Evolutionary conservation across 805 yeast genomes (phyloP), one percentile per base, ranked within the genome.

Genomic region (Yamadazyma olivae): DNA sequence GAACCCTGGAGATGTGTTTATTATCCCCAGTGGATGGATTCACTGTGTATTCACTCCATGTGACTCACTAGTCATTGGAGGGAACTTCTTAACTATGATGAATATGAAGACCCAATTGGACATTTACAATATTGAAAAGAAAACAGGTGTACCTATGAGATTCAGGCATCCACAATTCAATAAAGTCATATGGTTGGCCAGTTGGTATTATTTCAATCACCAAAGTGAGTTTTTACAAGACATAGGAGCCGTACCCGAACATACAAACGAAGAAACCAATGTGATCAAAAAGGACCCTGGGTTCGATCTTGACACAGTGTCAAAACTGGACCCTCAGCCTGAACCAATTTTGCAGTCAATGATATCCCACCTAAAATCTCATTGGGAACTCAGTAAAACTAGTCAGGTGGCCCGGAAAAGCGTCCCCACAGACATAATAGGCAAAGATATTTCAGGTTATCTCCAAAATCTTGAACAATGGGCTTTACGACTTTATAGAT

Each of bases 1-100:
- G 15, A 35, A 45, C 1, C 59, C 75, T 1, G 95, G 95, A 1
- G 96, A 89, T 50, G 68, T 88, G 17, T 71, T 89, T 59, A 67
- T 88, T 10, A 81, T 89, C 14, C 96, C 97, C 3, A 79, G 93
- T 27, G 95, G 96, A 0, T 89, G 95, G 95, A 88, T 89, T 33
- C 96, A 89, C 57, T 80, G 93, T 0, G 97, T 89, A 0, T 78
- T 78, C 50, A 88, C 96, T 0, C 91, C 95, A 0, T 61, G 64
- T 12, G 95, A 89, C 53, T 76, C 95, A 0, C 61, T 88, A 2
- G 88, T 89, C 3, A 75, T 89, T 37, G 96, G 96, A 2, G 97
- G 97, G 0, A 89, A 89, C 54, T 89, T 81, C 54, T 61, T 89
- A 18, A 86, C 95, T 0, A 53, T 78, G 27, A 59, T 75, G 36